phyloP scores from a whole-genome alignment of 306 rosid genomes.

The Neltuma alba region DNA sequence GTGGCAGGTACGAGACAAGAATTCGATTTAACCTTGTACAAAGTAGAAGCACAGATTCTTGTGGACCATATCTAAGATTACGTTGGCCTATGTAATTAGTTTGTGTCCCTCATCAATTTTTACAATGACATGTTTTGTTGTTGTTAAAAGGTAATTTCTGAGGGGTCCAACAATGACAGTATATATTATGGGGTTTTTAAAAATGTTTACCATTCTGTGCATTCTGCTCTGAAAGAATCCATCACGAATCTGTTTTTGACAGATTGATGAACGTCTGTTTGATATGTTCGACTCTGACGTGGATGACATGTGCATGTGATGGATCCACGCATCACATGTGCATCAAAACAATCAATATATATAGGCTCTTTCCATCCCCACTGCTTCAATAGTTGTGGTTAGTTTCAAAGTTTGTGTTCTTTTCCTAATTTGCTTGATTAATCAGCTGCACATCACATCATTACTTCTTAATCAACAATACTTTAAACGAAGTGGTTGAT shows the following conservation, averaged over 20 bases:
- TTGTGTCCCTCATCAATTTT: no score
- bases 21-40: background rate
- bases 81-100: background rate
- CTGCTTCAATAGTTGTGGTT: background rate
- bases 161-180: no score
- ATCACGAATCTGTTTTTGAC: background rate
- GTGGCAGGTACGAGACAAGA: background rate
- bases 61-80: background rate
- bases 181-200: no score
- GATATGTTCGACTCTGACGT: background rate
- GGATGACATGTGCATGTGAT: background rate
- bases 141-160: no score
- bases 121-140: no score
- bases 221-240: background rate
- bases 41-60: background rate
- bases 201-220: no score
- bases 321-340: background rate
- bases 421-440: no score
- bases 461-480: no score
- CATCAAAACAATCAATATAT: background rate
- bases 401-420: background rate
- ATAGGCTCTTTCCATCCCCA: background rate
- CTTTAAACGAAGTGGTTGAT: no score
- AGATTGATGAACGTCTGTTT: background rate
- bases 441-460: background rate